phyloP scores from a whole-genome alignment of 2,329 filamentous ascomycete genomes.

The Fusarium musae region DNA sequence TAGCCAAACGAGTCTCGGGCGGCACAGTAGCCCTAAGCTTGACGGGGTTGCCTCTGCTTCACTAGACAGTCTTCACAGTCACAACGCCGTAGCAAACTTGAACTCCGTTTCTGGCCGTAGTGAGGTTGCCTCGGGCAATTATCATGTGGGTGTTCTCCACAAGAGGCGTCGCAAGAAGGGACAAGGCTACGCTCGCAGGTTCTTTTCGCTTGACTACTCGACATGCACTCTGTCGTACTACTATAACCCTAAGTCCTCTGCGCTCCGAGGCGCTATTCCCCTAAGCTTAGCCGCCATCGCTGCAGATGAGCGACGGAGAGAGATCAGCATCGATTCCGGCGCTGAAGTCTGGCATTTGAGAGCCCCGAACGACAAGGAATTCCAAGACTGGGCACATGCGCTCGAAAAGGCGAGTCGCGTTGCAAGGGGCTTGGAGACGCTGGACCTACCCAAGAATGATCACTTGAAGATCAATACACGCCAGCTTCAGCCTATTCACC shows the following conservation, averaged over 20 bases:
- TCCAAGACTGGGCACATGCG: conserved; percentile 86
- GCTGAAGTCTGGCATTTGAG: conserved; percentile 97
- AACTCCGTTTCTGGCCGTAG: conserved; percentile 65
- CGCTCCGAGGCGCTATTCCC: conserved; percentile 90
- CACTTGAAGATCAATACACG: conserved; percentile 45
- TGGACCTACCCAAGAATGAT: conserved; percentile 43
- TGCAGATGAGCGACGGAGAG: conserved; percentile 85
- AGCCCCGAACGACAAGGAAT: conserved; percentile 84
- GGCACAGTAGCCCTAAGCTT: conserved; percentile 57
- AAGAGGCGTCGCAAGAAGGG: conserved; percentile 94
- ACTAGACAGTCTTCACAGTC: conserved; percentile 70
- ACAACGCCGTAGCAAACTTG: conserved; percentile 55
- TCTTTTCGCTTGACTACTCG: conserved; percentile 95
- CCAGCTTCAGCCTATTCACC: conserved; percentile 43
- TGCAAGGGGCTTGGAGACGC: conserved; percentile 63
- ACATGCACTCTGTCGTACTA: conserved; percentile 97
- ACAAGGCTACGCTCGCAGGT: conserved; percentile 91
- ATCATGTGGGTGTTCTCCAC: conserved; percentile 85
- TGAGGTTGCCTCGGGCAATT: conserved; percentile 62
- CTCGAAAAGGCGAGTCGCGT: conserved; percentile 83
- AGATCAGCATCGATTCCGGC: conserved; percentile 96
- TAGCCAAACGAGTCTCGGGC: conserved; percentile 65
- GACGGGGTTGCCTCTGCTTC: conserved; percentile 63
- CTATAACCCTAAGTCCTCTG: conserved; percentile 91
- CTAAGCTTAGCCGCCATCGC: conserved; percentile 91